Evolutionary conservation across 2,329 filamentous ascomycete species (phyloP).

Genomic region (Orbilia brochopaga): DNA sequence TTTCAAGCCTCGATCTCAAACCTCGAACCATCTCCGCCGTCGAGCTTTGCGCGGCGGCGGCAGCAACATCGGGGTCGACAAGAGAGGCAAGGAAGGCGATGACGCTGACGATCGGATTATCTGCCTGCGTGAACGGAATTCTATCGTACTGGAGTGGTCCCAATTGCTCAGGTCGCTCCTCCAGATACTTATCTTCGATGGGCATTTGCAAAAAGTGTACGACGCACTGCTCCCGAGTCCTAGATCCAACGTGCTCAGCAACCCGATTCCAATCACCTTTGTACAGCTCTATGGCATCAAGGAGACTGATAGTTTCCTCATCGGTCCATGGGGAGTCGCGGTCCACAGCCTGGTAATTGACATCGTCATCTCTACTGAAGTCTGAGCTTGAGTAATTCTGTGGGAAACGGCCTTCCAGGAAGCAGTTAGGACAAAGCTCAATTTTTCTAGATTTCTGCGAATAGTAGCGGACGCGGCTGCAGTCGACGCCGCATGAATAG

Average conservation of each 20-base stretch:
- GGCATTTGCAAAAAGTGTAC: conserved; percentile 94
- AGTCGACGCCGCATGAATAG: conserved; percentile 90
- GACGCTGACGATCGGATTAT: conserved; percentile 96
- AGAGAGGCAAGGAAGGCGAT: conserved; percentile 91
- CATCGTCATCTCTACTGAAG: conserved; percentile 88
- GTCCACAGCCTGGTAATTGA: conserved; percentile 79
- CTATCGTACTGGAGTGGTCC: conserved; percentile 67
- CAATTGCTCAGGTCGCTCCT: conserved; percentile 74
- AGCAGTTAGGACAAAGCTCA: conserved; percentile 91
- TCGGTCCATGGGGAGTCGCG: conserved; percentile 90
- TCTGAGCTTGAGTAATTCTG: conserved; percentile 77
- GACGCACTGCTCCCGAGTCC: conserved; percentile 93
- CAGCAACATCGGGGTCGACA: conserved; percentile 86
- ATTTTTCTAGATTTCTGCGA: conserved; percentile 65
- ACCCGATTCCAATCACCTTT: conserved; percentile 97
- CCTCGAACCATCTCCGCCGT: conserved; percentile 83
- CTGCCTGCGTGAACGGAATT: conserved; percentile 81
- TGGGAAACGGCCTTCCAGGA: conserved; percentile 81
- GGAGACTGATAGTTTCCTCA: conserved; percentile 81
- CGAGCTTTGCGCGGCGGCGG: conserved; percentile 85
- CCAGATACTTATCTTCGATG: conserved; percentile 96
- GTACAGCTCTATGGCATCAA: conserved; percentile 89
- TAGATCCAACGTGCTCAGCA: conserved; percentile 86
- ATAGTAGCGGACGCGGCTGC: conserved; percentile 74
- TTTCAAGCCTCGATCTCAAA: conserved; percentile 78